phyloP scores from a whole-genome alignment of 2,329 filamentous ascomycete genomes.

The Colletotrichum sp. region DNA sequence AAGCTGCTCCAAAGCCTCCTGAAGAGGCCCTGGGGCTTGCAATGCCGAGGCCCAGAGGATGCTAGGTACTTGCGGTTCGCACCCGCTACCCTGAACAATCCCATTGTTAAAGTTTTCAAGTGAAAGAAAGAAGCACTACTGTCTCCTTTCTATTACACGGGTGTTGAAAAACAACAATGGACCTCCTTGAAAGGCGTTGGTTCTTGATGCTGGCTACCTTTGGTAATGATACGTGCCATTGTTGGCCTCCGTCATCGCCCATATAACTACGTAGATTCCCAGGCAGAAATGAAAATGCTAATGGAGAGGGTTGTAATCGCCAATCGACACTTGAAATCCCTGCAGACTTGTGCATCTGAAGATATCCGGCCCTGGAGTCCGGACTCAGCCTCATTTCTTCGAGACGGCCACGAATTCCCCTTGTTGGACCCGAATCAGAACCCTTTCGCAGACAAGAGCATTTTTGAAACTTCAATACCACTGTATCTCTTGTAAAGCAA shows the following conservation, averaged over 20 bases:
- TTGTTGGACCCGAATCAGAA: not conserved
- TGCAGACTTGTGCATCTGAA: not conserved
- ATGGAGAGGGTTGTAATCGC: not conserved
- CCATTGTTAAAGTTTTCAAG: not conserved
- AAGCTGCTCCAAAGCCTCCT: not conserved
- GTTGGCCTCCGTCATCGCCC: not conserved
- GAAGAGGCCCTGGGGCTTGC: not conserved
- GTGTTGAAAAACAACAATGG: not conserved
- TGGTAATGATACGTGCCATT: not conserved
- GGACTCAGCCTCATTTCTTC: not conserved
- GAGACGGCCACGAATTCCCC: not conserved
- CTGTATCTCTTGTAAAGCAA: not conserved
- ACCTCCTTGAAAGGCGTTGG: not conserved
- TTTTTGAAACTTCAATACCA: not conserved
- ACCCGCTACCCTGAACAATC: not conserved
- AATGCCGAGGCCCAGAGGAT: not conserved
- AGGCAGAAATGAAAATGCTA: fast-evolving
- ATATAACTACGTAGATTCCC: not conserved
- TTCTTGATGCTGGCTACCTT: not conserved
- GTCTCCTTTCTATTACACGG: not conserved
- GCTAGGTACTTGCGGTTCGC: not conserved
- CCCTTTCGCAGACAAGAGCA: not conserved
- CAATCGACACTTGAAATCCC: not conserved
- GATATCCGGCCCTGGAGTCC: not conserved
- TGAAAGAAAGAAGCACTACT: not conserved